These are phyloP conservation scores for Sphagnum tenellum DNA, from an alignment of 225 moss, liverwort and hornwort species.

Conservation along the genomic window DNA sequence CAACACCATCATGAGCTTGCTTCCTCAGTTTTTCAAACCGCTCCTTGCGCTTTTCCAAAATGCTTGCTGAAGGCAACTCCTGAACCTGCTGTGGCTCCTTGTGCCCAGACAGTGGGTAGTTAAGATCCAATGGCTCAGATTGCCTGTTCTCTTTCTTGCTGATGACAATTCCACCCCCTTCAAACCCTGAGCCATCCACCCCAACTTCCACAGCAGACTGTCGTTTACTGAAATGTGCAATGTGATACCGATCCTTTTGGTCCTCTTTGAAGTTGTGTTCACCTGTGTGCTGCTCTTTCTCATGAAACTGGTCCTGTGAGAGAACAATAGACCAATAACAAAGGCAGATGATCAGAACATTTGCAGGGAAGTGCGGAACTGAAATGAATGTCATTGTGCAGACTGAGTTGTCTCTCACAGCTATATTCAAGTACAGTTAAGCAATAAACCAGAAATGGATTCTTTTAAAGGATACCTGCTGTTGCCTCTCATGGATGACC, in stretches of 20 bases:
- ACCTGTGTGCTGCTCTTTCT: conserved; percentile 29
- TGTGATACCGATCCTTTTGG: conserved; percentile 53
- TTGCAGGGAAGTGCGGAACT: too few species aligned
- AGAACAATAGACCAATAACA: too few species aligned
- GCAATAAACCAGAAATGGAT: too few species aligned
- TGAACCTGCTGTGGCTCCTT: conserved; percentile 34
- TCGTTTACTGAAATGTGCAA: conserved; percentile 36
- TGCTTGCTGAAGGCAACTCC: conserved; percentile 33
- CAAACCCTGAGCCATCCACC: conserved; percentile 26
- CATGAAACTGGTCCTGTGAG: conserved; percentile 24
- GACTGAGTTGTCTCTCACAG: too few species aligned
- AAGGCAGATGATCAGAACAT: too few species aligned
- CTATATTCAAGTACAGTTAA: too few species aligned
- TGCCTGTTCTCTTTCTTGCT: conserved; percentile 30
- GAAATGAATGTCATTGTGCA: too few species aligned
- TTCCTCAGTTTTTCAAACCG: conserved; percentile 67
- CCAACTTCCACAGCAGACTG: conserved; percentile 39
- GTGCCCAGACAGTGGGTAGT: conserved; percentile 27
- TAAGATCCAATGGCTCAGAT: conserved; percentile 15
- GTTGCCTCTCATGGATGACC: conserved; percentile 19
- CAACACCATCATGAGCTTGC: conserved; percentile 45
- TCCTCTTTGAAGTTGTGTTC: conserved; percentile 54
- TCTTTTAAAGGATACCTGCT: conserved; percentile 12
- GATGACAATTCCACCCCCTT: conserved; percentile 29
- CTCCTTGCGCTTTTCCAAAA: conserved; percentile 75